A percentile compares a stretch with the other conserved stretches of the same genome.
Evolutionary conservation across 306 rosid genomes (phyloP).

Genomic region (Cucurbita pepo): DNA sequence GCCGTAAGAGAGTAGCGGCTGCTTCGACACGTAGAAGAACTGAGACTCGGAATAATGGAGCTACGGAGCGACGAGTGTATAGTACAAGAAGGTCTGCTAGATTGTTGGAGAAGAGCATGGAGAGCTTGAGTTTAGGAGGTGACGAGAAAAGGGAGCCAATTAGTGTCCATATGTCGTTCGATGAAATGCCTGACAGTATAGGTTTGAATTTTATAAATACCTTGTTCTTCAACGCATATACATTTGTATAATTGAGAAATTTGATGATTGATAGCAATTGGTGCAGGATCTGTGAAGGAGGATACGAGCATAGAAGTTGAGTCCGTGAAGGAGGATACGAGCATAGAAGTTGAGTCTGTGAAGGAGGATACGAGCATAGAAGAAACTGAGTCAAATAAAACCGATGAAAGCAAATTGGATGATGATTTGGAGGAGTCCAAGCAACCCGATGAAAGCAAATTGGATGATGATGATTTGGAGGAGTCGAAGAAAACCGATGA

Average conservation of each 20-base stretch:
- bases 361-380: too few relatives aligned
- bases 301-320: too few relatives aligned
- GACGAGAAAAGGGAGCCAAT: conserved; percentile 10
- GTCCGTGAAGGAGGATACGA: too few relatives aligned
- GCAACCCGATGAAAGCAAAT: too few relatives aligned
- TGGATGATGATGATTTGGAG: too few relatives aligned
- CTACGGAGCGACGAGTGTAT: conserved; percentile 21
- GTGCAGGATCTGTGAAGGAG: background rate
- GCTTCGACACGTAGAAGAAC: conserved; percentile 15
- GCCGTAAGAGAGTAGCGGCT: conserved; percentile 18
- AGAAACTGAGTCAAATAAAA: too few relatives aligned
- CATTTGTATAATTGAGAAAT: background rate
- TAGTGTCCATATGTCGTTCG: conserved; percentile 21
- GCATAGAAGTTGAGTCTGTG: too few relatives aligned
- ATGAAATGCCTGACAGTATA: conserved; percentile 14
- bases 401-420: too few relatives aligned
- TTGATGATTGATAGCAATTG: background rate
- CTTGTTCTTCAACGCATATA: background rate
- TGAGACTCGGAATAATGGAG: conserved; percentile 8
- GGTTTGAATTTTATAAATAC: background rate
- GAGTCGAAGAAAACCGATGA: conserved; percentile 16
- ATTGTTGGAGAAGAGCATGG: conserved; percentile 41
- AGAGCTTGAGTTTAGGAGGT: conserved; percentile 28
- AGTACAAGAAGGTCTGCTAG: conserved; percentile 64
- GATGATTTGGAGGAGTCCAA: too few relatives aligned